These are phyloP conservation scores for Durusdinium trenchii DNA, from an alignment of 73 alveolate species.

Conservation along the genomic window DNA sequence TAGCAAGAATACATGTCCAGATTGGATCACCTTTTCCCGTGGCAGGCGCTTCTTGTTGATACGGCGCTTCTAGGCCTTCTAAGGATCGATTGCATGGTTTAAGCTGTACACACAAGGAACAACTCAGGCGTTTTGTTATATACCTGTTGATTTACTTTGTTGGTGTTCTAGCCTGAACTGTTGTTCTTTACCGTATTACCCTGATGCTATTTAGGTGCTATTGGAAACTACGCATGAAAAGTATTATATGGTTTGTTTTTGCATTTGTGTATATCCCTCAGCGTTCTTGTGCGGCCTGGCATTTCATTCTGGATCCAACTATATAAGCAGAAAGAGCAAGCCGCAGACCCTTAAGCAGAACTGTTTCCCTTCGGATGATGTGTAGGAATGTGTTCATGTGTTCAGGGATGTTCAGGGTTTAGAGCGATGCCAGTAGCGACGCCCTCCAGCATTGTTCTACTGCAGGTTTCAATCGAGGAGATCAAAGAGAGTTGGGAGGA, in stretches of 20 bases:
- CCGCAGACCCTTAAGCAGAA: not conserved
- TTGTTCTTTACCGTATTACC: too few species aligned
- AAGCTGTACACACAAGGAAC: too few species aligned
- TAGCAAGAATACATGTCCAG: too few species aligned
- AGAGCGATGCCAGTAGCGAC: not conserved
- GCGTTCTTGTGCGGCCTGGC: not conserved
- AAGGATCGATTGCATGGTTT: too few species aligned
- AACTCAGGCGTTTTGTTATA: too few species aligned
- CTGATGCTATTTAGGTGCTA: too few species aligned
- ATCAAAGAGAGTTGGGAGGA: constrained; percentile 62
- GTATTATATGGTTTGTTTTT: too few species aligned
- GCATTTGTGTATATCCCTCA: too few species aligned
- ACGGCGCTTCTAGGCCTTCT: too few species aligned
- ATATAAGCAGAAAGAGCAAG: not conserved
- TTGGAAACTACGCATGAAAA: too few species aligned
- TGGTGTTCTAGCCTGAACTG: too few species aligned
- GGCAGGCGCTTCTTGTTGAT: not conserved
- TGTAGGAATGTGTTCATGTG: not conserved
- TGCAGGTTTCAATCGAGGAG: constrained; percentile 17
- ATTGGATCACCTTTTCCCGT: not conserved
- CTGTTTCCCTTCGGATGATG: not conserved
- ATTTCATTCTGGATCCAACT: not conserved
- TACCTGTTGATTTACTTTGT: too few species aligned
- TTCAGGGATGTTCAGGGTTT: not conserved
- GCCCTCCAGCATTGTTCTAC: not conserved